A percentile compares a stretch with the other conserved stretches of the same genome.
These are phyloP conservation scores for Plantago ovata DNA, from an alignment of 257 asterid genomes.

Conservation along the genomic window DNA sequence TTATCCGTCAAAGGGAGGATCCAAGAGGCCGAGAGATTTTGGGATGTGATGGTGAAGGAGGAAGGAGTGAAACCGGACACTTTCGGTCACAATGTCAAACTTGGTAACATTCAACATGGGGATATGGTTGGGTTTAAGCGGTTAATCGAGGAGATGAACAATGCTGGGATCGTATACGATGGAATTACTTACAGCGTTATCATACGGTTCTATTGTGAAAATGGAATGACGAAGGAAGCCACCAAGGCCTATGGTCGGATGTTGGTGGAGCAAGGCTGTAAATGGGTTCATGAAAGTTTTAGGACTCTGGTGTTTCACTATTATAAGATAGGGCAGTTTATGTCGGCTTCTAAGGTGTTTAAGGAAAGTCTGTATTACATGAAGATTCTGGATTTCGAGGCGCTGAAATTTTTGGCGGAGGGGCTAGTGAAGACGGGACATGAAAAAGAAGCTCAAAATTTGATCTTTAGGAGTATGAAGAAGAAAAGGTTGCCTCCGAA, in stretches of 20 bases:
- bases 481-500: conserved; percentile 50
- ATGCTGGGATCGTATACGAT: conserved; percentile 61
- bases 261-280: conserved; percentile 39
- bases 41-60: conserved; percentile 58
- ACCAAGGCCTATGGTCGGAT: conserved; percentile 46
- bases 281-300: conserved; percentile 60
- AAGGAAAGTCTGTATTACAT: conserved; percentile 55
- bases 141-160: conserved; percentile 54
- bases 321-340: conserved; percentile 49
- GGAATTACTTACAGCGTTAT: conserved; percentile 52
- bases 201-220: conserved; percentile 57
- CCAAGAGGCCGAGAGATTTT: conserved; percentile 56
- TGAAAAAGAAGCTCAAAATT: conserved; percentile 42
- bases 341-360: conserved; percentile 54
- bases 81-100: conserved; percentile 59
- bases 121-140: conserved; percentile 65
- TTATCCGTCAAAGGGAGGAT: conserved; percentile 45
- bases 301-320: conserved; percentile 55
- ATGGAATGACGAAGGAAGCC: conserved; percentile 67
- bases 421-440: conserved; percentile 53
- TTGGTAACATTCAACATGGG: conserved; percentile 48
- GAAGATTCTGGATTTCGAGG: conserved; percentile 69
- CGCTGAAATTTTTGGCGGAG: conserved; percentile 54
- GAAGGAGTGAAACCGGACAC: conserved; percentile 55
- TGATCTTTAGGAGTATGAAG: conserved; percentile 46